These are phyloP conservation scores for Aciculoconidium aculeatum DNA, from an alignment of 805 yeast genomes.

Conservation along the genomic window DNA sequence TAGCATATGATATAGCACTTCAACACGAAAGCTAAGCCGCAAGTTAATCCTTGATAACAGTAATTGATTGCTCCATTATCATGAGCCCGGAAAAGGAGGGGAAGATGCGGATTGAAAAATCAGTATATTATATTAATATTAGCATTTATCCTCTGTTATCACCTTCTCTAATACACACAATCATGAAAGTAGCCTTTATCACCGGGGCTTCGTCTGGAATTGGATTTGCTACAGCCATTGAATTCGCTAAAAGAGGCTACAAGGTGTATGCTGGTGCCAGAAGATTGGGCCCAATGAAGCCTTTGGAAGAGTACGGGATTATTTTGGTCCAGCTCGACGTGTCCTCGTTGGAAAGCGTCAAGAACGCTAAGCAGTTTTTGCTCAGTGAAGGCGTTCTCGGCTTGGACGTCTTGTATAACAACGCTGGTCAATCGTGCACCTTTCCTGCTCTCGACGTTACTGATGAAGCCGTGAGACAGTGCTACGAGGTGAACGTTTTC, in stretches of 20 bases:
- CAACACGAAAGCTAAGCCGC: too few species aligned
- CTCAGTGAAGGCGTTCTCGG: constrained; percentile 33
- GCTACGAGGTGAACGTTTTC: constrained; percentile 61
- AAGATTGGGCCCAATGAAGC: constrained; percentile 54
- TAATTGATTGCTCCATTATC: too few species aligned
- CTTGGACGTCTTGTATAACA: constrained; percentile 61
- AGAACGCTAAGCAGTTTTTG: constrained; percentile 38
- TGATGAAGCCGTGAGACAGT: constrained; percentile 45
- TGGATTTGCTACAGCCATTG: constrained; percentile 45
- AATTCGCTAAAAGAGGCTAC: constrained; percentile 46
- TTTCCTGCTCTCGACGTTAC: constrained; percentile 64
- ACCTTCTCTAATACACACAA: too few species aligned
- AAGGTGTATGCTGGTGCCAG: constrained; percentile 72
- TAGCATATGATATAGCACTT: too few species aligned
- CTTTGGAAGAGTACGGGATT: constrained; percentile 40
- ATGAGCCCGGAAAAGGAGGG: too few species aligned
- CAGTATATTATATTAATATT: too few species aligned
- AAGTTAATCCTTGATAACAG: too few species aligned
- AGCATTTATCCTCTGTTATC: too few species aligned
- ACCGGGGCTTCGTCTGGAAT: constrained; percentile 58
- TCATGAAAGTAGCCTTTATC: too few species aligned
- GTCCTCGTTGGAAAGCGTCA: constrained; percentile 43
- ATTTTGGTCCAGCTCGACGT: constrained; percentile 53
- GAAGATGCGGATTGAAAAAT: too few species aligned
- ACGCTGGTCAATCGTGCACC: constrained; percentile 74